Conservation (phyloP, 1,284 basidiomycete species). For the Ceratobasidium sp. region DNA sequence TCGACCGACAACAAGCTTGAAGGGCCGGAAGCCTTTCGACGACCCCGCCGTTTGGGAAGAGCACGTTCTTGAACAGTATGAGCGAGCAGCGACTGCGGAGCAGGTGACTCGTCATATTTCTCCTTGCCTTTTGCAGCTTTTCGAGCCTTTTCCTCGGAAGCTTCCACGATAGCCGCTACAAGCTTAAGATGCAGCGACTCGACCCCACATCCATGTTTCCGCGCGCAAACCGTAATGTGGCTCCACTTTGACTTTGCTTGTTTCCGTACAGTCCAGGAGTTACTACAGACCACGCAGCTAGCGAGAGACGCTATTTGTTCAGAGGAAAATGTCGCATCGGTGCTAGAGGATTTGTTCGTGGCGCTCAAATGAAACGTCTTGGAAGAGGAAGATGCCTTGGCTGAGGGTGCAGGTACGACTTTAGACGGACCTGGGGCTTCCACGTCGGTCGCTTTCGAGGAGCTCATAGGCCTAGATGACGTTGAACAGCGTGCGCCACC, state of each 20-base stretch:
- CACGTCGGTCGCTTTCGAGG: neutral
- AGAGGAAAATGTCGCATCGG: constrained; percentile 23
- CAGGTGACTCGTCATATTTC: neutral
- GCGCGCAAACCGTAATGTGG: constrained; percentile 27
- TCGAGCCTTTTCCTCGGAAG: constrained; percentile 7
- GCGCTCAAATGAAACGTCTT: constrained; percentile 25
- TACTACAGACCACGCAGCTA: constrained; percentile 27
- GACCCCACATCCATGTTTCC: constrained; percentile 21
- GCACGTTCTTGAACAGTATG: constrained; percentile 39
- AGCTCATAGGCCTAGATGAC: constrained; percentile 6
- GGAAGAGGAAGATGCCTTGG: neutral
- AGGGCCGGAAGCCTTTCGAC: constrained; percentile 1
- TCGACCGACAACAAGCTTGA: constrained; percentile 27
- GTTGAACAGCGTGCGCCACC: constrained; percentile 16
- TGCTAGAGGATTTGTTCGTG: constrained; percentile 1
- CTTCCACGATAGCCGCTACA: constrained; percentile 19
- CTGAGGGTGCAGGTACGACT: neutral
- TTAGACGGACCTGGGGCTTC: neutral
- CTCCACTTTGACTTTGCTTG: constrained; percentile 24
- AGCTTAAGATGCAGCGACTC: constrained; percentile 16
- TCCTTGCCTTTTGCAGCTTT: constrained; percentile 36
- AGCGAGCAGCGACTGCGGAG: constrained; percentile 28
- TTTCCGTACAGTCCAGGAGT: constrained; percentile 29
- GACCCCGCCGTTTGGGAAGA: constrained; percentile 24
- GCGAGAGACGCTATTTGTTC: constrained; percentile 11